Evolutionary conservation across 495 filamentous ascomycete genomes (phyloP), one percentile per base, ranked within the genome.

Genomic region (Penicillium bovifimosum): DNA sequence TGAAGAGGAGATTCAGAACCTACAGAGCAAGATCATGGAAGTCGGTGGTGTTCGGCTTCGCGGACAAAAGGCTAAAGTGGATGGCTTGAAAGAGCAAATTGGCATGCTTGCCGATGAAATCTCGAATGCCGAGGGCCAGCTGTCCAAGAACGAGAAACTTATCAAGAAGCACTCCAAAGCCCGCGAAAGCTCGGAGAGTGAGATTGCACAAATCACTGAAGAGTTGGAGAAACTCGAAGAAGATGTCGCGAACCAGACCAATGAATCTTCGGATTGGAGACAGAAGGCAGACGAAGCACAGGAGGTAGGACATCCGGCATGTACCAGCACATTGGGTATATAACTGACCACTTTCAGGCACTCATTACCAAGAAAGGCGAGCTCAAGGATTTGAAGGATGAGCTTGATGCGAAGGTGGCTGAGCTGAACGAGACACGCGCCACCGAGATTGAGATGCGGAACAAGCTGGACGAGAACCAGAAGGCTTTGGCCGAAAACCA

Each of bases 1-100:
- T 17, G 95, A 98, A 59, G 83, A 86, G 34, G 93, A 96, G 66
- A 96, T 98, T 58, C 89, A 93, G 69, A 75, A 73, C 2, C 77
- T 98, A 16, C 91, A 97, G 66, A 86, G 88, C 75, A 95, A 93
- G 75, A 97, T 98, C 60, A 96, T 97, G 92, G 86, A 96, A 69
- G 84, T 95, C 48, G 93, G 93, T 53, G 93, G 93, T 71, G 91
- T 96, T 39, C 86, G 87, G 64, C 83, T 98, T 9, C 84, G 93
- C 40, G 80, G 84, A 20, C 92, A 97, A 64, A 92, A 93, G 60
- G 86, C 88, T 28, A 96, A 87, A 71, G 91, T 98, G n/a, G 93
- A 97, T 68, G 83, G 86, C 20, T 70, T 87, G 44, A 93, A 91
- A 65, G 88, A 92, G 63, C 88, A 95, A 64, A 87, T 96, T 49